These are phyloP conservation scores for Penicillium coprophilum DNA, from an alignment of 495 filamentous ascomycete genomes.

Conservation along the genomic window DNA sequence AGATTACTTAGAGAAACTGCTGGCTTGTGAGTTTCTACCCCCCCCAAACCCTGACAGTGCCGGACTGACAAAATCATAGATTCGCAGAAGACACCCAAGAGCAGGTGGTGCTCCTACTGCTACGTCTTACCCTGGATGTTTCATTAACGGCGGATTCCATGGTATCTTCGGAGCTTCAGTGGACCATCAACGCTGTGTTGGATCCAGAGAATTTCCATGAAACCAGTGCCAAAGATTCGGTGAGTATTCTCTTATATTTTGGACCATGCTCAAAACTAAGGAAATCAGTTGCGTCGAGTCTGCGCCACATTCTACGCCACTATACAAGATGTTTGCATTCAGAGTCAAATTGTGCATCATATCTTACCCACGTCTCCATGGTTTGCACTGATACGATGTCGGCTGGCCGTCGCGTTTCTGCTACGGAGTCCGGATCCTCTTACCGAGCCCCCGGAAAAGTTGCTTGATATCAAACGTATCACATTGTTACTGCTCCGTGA, in stretches of 20 bases:
- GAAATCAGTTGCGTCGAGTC: conserved; percentile 51
- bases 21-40: conserved; percentile 26
- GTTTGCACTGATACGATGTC: conserved; percentile 61
- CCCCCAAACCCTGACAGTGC: background rate
- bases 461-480: conserved; percentile 53
- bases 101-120: conserved; percentile 42
- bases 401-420: conserved; percentile 72
- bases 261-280: conserved; percentile 16
- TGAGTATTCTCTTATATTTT: conserved; percentile 15
- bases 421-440: conserved; percentile 53
- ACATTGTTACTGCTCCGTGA: conserved; percentile 50
- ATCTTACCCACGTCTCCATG: conserved; percentile 55
- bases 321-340: conserved; percentile 51
- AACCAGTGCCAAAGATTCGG: conserved; percentile 31
- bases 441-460: conserved; percentile 38
- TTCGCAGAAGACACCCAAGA: conserved; percentile 36
- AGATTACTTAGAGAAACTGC: conserved; percentile 35
- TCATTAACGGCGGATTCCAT: conserved; percentile 44
- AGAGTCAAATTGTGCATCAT: conserved; percentile 58
- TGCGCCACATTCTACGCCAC: conserved; percentile 52
- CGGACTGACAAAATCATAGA: conserved; percentile 24
- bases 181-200: conserved; percentile 39
- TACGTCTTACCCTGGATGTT: conserved; percentile 62
- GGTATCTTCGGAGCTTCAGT: conserved; percentile 46
- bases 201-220: conserved; percentile 36